These are phyloP conservation scores for Clavulina sp. DNA, from an alignment of 768 basidiomycete genomes.

Conservation along the genomic window DNA sequence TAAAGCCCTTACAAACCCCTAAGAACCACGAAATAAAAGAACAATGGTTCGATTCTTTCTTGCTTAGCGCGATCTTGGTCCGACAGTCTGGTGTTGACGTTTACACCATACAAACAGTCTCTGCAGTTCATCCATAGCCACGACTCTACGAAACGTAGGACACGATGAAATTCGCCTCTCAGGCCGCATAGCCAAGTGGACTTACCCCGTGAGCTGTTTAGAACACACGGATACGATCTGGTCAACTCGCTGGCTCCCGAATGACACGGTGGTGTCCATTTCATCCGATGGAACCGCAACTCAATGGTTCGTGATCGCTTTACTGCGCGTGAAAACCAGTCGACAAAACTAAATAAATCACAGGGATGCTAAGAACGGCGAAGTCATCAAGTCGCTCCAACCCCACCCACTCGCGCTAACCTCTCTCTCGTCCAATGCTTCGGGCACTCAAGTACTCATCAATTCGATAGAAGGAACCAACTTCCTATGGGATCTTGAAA, in stretches of 20 bases:
- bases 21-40: too few species aligned
- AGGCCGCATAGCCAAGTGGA: background rate
- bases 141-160: slow-evolving; percentile 9
- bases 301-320: slow-evolving; percentile 4
- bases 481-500: slow-evolving; percentile 50
- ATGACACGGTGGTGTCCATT: slow-evolving; percentile 46
- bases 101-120: too few species aligned
- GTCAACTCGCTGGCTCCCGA: slow-evolving; percentile 53
- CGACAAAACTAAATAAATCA: background rate
- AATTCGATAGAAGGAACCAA: slow-evolving; percentile 79
- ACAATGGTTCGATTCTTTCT: too few species aligned
- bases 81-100: too few species aligned
- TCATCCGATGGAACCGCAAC: slow-evolving; percentile 64
- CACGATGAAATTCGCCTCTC: background rate
- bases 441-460: slow-evolving; percentile 47
- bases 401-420: slow-evolving; percentile 77
- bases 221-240: slow-evolving; percentile 68
- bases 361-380: slow-evolving; percentile 47
- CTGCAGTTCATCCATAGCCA: slow-evolving; percentile 10
- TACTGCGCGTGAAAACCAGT: background rate
- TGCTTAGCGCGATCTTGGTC: too few species aligned
- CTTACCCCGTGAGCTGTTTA: slow-evolving; percentile 16
- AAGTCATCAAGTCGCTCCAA: slow-evolving; percentile 38
- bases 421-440: slow-evolving; percentile 52
- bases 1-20: too few species aligned